Base-by-base conservation (phyloP, 805 yeast genomes). In the Kluyveromyces aestuarii region DNA sequence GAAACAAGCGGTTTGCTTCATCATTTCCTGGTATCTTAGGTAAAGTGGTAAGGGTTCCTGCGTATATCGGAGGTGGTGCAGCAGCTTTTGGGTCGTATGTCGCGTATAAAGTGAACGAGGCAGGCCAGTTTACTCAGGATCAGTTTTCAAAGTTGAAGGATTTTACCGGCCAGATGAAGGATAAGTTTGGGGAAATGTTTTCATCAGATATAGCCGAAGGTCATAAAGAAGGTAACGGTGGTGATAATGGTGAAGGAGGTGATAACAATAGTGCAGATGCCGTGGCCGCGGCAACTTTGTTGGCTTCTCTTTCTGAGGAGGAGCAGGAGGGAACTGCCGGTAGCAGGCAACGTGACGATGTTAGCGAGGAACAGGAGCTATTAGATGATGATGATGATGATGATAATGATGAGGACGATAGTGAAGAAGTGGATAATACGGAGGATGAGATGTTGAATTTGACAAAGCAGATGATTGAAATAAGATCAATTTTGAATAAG, bases 381-480 rank as follows among this genome's bases (percentile, higher is more conserved):
- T 75, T 71, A n/a, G 77, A 72, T 1, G 73, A 72, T 8, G 74
- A 70, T 37, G 55, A 57, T 16, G 53, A 56, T n/a, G 63, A 68
- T 6, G 71, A 62, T 7, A 64, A 64, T 6, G 61, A 70, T 6
- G 79, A 73, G 16, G 78, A 75, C 11, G 79, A 74, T 13, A 80
- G 73, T 10, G 75, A 72, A 19, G 76, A 75, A 2, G 74, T 75
- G 19, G 84, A 80, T 48, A 72, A 72, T 43, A 77, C 88, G 1
- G 81, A 82, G 52, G 84, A 82, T 55, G 91, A 87, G 48, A 93
- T 93, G 84, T 71, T 93, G 64, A 84, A 84, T 54, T 68, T 93
- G 53, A 95, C 99, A 8, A 80, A 89, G 56, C 96, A 89, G 66
- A 93, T 93, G 99, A 95, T 93, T 58, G 99, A 95, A 65, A 90